These are phyloP conservation scores for Debaryomyces maramus DNA, from an alignment of 805 yeast genomes.

Conservation along the genomic window DNA sequence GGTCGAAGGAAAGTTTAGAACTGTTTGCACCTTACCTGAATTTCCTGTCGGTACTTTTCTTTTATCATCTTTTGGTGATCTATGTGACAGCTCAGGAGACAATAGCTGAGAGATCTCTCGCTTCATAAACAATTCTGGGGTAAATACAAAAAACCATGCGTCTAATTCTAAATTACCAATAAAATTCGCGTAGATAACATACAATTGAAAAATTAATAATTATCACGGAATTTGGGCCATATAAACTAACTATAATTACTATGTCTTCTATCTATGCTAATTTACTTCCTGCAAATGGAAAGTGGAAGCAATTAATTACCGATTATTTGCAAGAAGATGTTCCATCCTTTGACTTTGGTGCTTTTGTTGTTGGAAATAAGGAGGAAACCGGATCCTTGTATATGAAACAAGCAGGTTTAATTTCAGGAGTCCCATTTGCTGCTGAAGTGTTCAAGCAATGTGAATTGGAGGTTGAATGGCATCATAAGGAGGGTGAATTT, in stretches of 20 bases:
- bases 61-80: neutral
- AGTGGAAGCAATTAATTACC: constrained; percentile 79
- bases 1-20: constrained; percentile 13
- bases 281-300: constrained; percentile 71
- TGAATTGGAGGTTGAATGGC: constrained; percentile 71
- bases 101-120: constrained; percentile 2
- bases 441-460: constrained; percentile 81
- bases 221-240: neutral
- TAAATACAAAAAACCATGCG: no score
- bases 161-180: no score
- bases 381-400: constrained; percentile 70
- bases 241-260: constrained; percentile 3
- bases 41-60: neutral
- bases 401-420: constrained; percentile 77
- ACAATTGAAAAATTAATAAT: neutral
- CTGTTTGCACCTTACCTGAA: constrained; percentile 16
- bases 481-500: constrained; percentile 63
- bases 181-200: no score
- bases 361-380: constrained; percentile 86
- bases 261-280: constrained; percentile 40
- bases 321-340: constrained; percentile 83
- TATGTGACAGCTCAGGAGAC: neutral
- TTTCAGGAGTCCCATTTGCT: constrained; percentile 89
- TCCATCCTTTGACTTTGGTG: constrained; percentile 93
- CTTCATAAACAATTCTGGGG: neutral